phyloP scores from a whole-genome alignment of 352 stramenopile genomes.

The Globisporangium irregulare region DNA sequence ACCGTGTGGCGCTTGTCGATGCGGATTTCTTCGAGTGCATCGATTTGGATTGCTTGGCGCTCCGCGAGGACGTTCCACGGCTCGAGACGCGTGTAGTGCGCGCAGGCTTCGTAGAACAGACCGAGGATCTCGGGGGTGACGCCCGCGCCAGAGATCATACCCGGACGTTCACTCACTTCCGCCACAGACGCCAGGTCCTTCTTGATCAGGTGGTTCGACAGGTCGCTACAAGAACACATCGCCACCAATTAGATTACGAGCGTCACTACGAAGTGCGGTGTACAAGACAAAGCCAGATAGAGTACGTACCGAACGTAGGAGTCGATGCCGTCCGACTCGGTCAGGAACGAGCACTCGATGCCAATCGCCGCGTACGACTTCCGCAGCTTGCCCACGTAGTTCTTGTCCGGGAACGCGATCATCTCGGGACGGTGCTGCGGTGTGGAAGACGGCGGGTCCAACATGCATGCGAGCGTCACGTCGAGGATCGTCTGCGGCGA shows the following conservation, averaged over 20 bases:
- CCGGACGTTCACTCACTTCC: conserved; percentile 70
- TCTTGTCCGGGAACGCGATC: conserved; percentile 81
- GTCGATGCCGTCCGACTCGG: conserved; percentile 84
- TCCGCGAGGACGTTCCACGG: conserved; percentile 69
- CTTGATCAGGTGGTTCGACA: conserved; percentile 75
- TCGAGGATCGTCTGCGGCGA: conserved; percentile 65
- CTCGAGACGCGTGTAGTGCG: conserved; percentile 58
- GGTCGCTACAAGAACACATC: conserved; percentile 33
- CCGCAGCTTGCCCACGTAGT: conserved; percentile 66
- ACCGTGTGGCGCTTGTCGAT: conserved; percentile 64
- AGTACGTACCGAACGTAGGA: conserved; percentile 71
- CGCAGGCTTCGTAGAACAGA: conserved; percentile 63
- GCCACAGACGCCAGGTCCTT: conserved; percentile 82
- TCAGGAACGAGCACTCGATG: conserved; percentile 85
- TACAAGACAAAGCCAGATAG: not conserved
- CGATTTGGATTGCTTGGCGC: conserved; percentile 78
- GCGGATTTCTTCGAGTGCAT: conserved; percentile 61
- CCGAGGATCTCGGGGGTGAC: conserved; percentile 56
- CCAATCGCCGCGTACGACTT: conserved; percentile 71
- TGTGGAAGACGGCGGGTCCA: conserved; percentile 65
- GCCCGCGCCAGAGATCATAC: conserved; percentile 49
- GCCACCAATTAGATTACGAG: conserved; percentile 2
- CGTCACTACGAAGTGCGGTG: not conserved
- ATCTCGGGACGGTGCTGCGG: conserved; percentile 84
- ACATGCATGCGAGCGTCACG: conserved; percentile 71